Conservation (phyloP, 225 moss, liverwort and hornwort genomes). For the Anthoceros angustus region DNA sequence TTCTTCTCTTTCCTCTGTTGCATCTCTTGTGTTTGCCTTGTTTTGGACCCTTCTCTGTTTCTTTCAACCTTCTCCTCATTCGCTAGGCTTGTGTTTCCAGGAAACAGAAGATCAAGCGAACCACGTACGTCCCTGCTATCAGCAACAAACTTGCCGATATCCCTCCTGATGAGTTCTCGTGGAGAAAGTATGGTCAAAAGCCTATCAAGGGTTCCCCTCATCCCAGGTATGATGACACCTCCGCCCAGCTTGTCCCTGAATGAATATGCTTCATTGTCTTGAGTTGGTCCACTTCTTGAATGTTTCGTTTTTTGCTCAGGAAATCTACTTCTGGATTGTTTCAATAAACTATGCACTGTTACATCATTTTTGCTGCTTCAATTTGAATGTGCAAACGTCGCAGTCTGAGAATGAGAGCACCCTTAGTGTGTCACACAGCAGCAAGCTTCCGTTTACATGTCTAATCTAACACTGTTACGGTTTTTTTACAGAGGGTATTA, state of each 20-base stretch:
- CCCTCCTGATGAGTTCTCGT: slow-evolving; percentile 87
- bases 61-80: neutral
- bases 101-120: slow-evolving; percentile 57
- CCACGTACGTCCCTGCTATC: slow-evolving; percentile 62
- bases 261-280: neutral
- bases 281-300: neutral
- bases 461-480: neutral
- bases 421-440: too few relatives aligned
- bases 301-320: too few relatives aligned
- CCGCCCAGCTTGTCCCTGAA: neutral
- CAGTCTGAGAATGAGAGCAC: too few relatives aligned
- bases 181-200: slow-evolving; percentile 98
- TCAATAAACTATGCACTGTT: too few relatives aligned
- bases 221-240: slow-evolving; percentile 34
- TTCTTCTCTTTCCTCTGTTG: too few relatives aligned
- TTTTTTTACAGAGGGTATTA: slow-evolving; percentile 64
- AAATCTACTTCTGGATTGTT: too few relatives aligned
- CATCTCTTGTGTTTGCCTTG: too few relatives aligned
- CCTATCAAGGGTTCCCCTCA: slow-evolving; percentile 97
- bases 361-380: too few relatives aligned
- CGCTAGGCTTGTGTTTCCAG: slow-evolving; percentile 14
- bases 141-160: slow-evolving; percentile 93
- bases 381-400: too few relatives aligned
- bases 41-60: neutral
- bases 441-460: neutral